A percentile compares a stretch with the other conserved stretches of the same genome.
phyloP scores from a whole-genome alignment of 2,329 filamentous ascomycete species.

The Didymella keratinophila region DNA sequence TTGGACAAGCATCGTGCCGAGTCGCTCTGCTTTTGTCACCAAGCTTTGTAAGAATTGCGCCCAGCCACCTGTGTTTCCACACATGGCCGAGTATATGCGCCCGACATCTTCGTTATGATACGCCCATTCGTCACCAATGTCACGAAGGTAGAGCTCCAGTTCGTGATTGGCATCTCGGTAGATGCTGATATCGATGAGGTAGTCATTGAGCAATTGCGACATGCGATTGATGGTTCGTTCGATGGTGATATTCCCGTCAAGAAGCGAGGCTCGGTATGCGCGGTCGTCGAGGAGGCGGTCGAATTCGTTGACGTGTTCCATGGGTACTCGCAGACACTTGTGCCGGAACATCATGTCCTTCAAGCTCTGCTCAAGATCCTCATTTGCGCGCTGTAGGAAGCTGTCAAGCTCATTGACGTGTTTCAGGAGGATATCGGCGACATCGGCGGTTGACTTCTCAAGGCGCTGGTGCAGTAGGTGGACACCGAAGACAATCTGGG shows the following conservation, averaged over 20 bases:
- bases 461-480: constrained; percentile 84
- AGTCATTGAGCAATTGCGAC: constrained; percentile 75
- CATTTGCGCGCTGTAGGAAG: constrained; percentile 84
- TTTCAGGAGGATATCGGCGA: constrained; percentile 85
- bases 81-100: constrained; percentile 87
- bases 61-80: constrained; percentile 92
- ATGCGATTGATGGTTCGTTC: constrained; percentile 88
- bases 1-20: constrained; percentile 74
- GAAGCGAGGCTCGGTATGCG: constrained; percentile 79
- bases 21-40: constrained; percentile 72
- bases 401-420: constrained; percentile 95
- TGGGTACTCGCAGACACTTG: constrained; percentile 79
- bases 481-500: constrained; percentile 93
- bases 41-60: constrained; percentile 79
- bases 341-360: constrained; percentile 76
- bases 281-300: constrained; percentile 88
- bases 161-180: constrained; percentile 78
- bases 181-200: constrained; percentile 78
- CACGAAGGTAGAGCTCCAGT: constrained; percentile 76
- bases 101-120: constrained; percentile 66
- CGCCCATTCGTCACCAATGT: constrained; percentile 69
- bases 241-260: constrained; percentile 88
- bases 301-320: constrained; percentile 83
- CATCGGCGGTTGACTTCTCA: constrained; percentile 87
- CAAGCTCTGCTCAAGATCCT: constrained; percentile 81